phyloP scores from a whole-genome alignment of 495 filamentous ascomycete species.

The Neurospora sp. region DNA sequence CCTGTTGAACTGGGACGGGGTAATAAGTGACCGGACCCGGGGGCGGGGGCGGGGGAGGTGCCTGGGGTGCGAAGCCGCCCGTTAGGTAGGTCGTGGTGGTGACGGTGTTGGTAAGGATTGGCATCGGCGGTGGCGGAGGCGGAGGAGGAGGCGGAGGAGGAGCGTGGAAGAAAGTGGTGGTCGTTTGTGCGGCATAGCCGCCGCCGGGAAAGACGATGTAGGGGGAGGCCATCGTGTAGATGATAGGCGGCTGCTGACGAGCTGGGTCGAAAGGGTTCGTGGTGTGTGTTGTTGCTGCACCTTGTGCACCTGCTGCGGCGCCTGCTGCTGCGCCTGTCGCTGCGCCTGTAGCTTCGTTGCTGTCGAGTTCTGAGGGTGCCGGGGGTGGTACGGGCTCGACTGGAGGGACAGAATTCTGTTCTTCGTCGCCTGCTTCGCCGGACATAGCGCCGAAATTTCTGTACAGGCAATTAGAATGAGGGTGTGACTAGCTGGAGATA shows the following conservation, averaged over 20 bases:
- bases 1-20: constrained; percentile 5
- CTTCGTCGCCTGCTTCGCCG: neutral
- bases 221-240: neutral
- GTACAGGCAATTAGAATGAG: neutral
- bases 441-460: neutral
- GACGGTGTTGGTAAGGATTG: neutral
- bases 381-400: neutral
- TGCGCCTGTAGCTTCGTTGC: neutral
- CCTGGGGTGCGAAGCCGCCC: neutral
- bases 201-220: neutral
- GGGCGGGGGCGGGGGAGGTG: neutral
- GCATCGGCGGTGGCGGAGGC: neutral
- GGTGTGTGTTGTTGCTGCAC: neutral
- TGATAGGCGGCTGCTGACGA: neutral
- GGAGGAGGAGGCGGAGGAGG: neutral
- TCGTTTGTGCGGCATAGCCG: neutral
- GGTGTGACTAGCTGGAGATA: neutral
- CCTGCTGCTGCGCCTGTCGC: neutral
- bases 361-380: neutral
- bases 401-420: neutral
- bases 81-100: constrained; percentile 1
- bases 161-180: neutral
- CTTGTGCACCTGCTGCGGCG: neutral
- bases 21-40: neutral
- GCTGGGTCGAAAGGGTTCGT: neutral